Conservation (phyloP, 1,139 yeast genomes). For the Candida tropicalis region DNA sequence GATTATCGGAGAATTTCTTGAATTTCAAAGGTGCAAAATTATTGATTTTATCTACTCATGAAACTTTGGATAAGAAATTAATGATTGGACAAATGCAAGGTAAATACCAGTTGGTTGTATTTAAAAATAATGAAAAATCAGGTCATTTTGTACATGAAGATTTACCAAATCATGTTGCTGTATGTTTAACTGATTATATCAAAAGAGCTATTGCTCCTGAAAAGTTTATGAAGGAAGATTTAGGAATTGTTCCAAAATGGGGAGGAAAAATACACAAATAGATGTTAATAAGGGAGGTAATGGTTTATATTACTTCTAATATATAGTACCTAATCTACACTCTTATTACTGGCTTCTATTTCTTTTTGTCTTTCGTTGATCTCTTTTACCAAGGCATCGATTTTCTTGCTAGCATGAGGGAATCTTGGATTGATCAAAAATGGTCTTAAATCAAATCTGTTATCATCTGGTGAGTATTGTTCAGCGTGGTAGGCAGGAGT, state of each 20-base stretch:
- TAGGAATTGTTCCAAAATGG: slow-evolving; percentile 53
- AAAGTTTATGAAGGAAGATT: slow-evolving; percentile 39
- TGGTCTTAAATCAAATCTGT: slow-evolving; percentile 92
- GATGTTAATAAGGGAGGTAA: background rate
- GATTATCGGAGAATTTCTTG: slow-evolving; percentile 66
- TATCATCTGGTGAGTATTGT: slow-evolving; percentile 96
- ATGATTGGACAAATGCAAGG: slow-evolving; percentile 98
- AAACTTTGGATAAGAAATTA: slow-evolving; percentile 77
- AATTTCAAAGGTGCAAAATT: slow-evolving; percentile 59
- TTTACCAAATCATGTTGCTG: slow-evolving; percentile 66
- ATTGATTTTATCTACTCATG: slow-evolving; percentile 86
- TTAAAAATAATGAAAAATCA: slow-evolving; percentile 56
- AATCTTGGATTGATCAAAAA: slow-evolving; percentile 90
- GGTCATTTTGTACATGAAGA: slow-evolving; percentile 97
- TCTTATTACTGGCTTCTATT: slow-evolving; percentile 24
- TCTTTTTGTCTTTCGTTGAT: slow-evolving; percentile 43
- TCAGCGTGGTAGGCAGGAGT: slow-evolving; percentile 98
- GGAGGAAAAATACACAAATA: slow-evolving; percentile 45
- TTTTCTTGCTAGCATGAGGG: slow-evolving; percentile 86
- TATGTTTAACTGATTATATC: slow-evolving; percentile 52
- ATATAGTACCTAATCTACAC: slow-evolving; percentile 29
- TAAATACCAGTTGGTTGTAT: slow-evolving; percentile 84
- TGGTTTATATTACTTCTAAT: background rate
- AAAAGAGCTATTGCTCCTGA: slow-evolving; percentile 45
- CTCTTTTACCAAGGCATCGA: slow-evolving; percentile 69